Conservation (phyloP, 2,329 filamentous ascomycete genomes). For the Microdochium trichocladiopsis region DNA sequence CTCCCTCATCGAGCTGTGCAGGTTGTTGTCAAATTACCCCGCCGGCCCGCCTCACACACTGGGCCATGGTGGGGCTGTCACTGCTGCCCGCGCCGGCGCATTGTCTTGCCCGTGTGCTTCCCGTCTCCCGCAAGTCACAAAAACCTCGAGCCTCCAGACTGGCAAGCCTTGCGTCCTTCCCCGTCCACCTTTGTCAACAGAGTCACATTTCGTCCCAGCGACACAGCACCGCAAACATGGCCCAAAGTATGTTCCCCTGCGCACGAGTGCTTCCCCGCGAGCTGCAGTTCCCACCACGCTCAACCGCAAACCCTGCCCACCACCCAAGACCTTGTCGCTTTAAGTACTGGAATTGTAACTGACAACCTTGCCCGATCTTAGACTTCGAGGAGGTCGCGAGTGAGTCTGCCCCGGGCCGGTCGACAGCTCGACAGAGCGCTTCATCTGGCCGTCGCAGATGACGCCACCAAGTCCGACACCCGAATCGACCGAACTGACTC, state of each 20-base stretch:
- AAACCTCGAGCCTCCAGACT: neutral
- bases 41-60: neutral
- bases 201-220: neutral
- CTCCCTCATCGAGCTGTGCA: neutral
- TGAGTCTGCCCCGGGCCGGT: conserved; percentile 24
- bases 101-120: neutral
- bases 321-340: too few relatives aligned
- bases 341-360: too few relatives aligned
- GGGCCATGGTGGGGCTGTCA: neutral
- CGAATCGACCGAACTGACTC: conserved; percentile 8
- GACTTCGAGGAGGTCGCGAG: conserved; percentile 40
- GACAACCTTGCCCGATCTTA: conserved; percentile 14
- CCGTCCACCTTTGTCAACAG: neutral
- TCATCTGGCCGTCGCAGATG: neutral
- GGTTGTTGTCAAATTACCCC: neutral
- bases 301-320: too few relatives aligned
- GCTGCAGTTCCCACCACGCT: too few relatives aligned
- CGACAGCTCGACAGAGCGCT: too few relatives aligned
- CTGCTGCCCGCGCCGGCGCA: neutral
- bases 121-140: neutral
- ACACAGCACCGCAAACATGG: conserved; percentile 20
- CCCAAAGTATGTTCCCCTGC: conserved; percentile 19
- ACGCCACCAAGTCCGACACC: conserved; percentile 2
- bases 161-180: neutral
- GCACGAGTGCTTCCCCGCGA: too few relatives aligned